phyloP scores from a whole-genome alignment of 495 filamentous ascomycete species.

The Cercophora newfieldiana region DNA sequence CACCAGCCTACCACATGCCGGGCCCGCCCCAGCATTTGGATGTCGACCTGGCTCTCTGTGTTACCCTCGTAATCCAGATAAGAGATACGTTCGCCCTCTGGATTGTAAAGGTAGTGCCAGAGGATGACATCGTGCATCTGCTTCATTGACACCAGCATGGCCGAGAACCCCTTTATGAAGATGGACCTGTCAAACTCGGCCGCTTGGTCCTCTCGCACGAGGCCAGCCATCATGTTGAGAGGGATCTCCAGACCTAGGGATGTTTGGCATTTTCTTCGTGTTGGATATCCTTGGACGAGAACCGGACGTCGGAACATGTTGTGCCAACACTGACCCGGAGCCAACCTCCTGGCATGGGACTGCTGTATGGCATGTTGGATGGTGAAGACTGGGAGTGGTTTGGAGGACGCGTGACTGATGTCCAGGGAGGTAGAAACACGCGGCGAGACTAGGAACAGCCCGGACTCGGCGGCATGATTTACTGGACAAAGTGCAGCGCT shows the following conservation, averaged over 20 bases:
- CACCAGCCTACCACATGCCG: neutral
- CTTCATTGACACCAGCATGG: neutral
- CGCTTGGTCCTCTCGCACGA: neutral
- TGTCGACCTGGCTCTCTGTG: neutral
- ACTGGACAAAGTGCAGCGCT: too few relatives aligned
- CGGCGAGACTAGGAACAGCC: too few relatives aligned
- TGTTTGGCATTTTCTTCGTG: neutral
- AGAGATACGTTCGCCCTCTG: neutral
- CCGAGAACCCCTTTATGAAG: slow-evolving; percentile 1
- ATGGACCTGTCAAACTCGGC: neutral
- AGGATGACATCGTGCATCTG: neutral
- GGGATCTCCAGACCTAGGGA: neutral
- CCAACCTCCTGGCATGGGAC: neutral
- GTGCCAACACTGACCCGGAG: neutral
- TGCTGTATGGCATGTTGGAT: neutral
- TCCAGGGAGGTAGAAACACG: too few relatives aligned
- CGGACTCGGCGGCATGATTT: too few relatives aligned
- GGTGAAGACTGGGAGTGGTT: neutral
- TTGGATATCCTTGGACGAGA: slow-evolving; percentile 6
- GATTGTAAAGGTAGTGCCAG: neutral
- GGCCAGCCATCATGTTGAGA: neutral
- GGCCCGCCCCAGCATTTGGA: neutral
- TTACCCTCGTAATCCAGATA: neutral
- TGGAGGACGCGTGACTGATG: neutral
- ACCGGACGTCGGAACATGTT: neutral